Percentiles rank a stretch among this genome's conserved stretches.
These are phyloP conservation scores for Diutina neorugosa DNA, from an alignment of 1,139 yeast genomes.

Conservation along the genomic window DNA sequence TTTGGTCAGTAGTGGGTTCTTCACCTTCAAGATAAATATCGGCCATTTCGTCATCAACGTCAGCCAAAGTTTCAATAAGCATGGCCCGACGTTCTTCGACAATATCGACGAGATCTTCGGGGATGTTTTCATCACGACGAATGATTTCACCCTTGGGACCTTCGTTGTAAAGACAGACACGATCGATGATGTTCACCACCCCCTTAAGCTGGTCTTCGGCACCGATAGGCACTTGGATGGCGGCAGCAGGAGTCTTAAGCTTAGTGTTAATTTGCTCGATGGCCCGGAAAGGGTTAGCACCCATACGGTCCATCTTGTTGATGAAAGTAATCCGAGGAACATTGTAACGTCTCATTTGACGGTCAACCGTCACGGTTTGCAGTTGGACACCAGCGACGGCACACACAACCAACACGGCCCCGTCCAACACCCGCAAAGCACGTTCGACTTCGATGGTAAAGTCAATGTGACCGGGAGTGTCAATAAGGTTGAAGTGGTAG, in stretches of 20 bases:
- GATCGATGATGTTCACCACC: constrained; percentile 80
- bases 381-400: constrained; percentile 98
- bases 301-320: constrained; percentile 98
- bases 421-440: constrained; percentile 91
- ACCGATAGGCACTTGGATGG: constrained; percentile 96
- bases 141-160: constrained; percentile 86
- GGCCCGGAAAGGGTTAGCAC: constrained; percentile 92
- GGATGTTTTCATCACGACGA: constrained; percentile 47
- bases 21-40: constrained; percentile 84
- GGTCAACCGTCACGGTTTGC: constrained; percentile 95
- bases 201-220: constrained; percentile 77
- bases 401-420: constrained; percentile 96
- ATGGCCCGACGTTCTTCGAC: constrained; percentile 40
- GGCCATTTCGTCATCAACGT: constrained; percentile 95
- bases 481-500: constrained; percentile 57
- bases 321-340: constrained; percentile 94
- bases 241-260: constrained; percentile 91
- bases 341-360: constrained; percentile 97
- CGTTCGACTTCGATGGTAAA: constrained; percentile 98
- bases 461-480: constrained; percentile 60
- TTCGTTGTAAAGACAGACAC: constrained; percentile 79
- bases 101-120: constrained; percentile 31
- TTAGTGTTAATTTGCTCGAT: constrained; percentile 82
- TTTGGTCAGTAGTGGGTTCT: constrained; percentile 75
- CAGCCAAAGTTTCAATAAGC: constrained; percentile 89